These are phyloP conservation scores for Cupressus sempervirens DNA, from an alignment of 75 land plant species.

Conservation along the genomic window DNA sequence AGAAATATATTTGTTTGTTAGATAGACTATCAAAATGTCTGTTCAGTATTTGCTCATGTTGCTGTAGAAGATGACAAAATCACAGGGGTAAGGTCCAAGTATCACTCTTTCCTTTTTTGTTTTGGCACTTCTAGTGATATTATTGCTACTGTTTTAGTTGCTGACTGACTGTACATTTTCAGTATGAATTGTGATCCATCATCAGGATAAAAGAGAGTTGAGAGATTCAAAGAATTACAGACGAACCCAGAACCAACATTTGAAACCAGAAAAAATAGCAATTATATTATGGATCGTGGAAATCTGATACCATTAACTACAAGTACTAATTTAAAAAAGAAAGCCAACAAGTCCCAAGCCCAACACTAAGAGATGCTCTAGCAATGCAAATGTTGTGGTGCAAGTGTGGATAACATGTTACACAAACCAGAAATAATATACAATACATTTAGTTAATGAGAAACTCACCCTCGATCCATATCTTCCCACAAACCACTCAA, in stretches of 20 bases:
- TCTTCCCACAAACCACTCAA: conserved; percentile 77
- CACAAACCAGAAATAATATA: neutral
- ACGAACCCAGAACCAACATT: no score
- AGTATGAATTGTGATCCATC: no score
- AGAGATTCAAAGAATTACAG: no score
- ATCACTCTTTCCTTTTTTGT: neutral
- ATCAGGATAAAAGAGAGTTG: no score
- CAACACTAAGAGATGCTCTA: neutral
- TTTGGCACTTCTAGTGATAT: no score
- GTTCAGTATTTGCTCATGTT: neutral
- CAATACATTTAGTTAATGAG: neutral
- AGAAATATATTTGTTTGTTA: neutral
- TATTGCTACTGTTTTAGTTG: no score
- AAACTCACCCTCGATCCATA: conserved; percentile 75
- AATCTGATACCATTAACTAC: no score
- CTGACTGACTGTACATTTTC: no score
- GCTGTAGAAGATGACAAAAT: neutral
- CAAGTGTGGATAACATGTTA: neutral
- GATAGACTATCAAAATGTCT: neutral
- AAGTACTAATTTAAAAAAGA: no score
- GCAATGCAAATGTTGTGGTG: neutral
- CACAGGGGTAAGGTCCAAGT: neutral
- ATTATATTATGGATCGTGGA: no score
- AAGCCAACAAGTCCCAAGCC: neutral
- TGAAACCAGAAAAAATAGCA: no score